Conservation (phyloP, 139 green algal genomes). For the Coelastrella sp. region DNA sequence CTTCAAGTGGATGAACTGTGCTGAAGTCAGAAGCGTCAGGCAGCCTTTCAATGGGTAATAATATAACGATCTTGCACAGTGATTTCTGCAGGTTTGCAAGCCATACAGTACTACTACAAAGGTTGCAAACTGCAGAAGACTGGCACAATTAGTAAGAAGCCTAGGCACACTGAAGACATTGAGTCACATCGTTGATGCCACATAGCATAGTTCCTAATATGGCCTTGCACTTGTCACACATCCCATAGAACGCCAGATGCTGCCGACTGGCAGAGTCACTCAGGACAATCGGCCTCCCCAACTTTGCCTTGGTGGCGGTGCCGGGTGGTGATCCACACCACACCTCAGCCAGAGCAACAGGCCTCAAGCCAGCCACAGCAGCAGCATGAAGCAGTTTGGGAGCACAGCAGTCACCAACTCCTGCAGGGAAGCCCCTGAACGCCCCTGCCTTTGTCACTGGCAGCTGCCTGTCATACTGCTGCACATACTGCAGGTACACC, state of each 20-base stretch:
- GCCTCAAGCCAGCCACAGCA: conserved; percentile 13
- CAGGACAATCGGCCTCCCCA: not conserved
- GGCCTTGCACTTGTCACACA: conserved; percentile 55
- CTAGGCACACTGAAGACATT: not conserved
- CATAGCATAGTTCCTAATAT: conserved; percentile 61
- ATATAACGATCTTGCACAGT: too few relatives aligned
- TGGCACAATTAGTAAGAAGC: too few relatives aligned
- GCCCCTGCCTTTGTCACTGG: not conserved
- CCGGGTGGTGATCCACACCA: conserved; percentile 58
- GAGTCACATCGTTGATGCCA: not conserved
- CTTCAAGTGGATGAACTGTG: too few relatives aligned
- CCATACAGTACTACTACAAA: too few relatives aligned
- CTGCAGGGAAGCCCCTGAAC: conserved; percentile 52
- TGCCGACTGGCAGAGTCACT: not conserved
- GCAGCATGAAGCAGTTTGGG: conserved; percentile 64
- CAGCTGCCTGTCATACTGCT: not conserved
- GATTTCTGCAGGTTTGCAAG: too few relatives aligned
- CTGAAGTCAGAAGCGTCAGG: too few relatives aligned
- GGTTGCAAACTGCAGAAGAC: too few relatives aligned
- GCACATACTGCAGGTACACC: conserved; percentile 33
- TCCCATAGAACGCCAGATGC: conserved; percentile 50
- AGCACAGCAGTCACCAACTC: conserved; percentile 62
- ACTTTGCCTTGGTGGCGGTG: conserved; percentile 45
- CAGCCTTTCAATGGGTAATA: too few relatives aligned
- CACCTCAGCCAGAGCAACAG: conserved; percentile 54